These are phyloP conservation scores for Penicillium manginii DNA, from an alignment of 495 filamentous ascomycete genomes.

Conservation along the genomic window DNA sequence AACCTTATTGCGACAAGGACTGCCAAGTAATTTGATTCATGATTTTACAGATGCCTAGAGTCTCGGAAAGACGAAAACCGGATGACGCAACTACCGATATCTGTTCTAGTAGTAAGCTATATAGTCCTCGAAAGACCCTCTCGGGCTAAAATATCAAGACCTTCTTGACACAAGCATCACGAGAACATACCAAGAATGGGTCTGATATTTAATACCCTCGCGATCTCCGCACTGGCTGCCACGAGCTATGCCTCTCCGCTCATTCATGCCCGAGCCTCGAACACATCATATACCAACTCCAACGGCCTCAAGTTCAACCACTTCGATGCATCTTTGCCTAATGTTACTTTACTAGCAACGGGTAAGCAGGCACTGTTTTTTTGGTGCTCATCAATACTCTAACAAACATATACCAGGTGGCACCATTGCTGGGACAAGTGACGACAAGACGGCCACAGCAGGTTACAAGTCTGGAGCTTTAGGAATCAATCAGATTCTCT, in stretches of 20 bases:
- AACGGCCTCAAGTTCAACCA: constrained; percentile 42
- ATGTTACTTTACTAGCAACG: constrained; percentile 55
- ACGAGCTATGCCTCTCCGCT: constrained; percentile 33
- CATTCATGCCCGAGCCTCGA: constrained; percentile 23
- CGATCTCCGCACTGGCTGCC: constrained; percentile 27
- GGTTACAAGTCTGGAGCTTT: constrained; percentile 51
- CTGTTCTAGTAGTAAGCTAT: no score
- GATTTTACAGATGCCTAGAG: constrained; percentile 38
- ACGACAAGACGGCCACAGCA: constrained; percentile 48
- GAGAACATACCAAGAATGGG: constrained; percentile 15
- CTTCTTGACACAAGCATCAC: background rate
- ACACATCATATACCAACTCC: constrained; percentile 35
- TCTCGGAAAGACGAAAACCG: background rate
- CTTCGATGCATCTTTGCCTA: constrained; percentile 49
- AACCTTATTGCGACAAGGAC: background rate
- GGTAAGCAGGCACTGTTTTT: constrained; percentile 19
- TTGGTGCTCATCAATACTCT: background rate
- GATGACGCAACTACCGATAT: background rate
- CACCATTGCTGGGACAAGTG: constrained; percentile 50
- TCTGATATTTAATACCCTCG: constrained; percentile 23
- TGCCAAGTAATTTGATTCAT: background rate
- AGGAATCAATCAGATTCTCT: constrained; percentile 43
- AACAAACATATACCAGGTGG: constrained; percentile 29
- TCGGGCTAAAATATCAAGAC: background rate
- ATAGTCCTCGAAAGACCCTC: no score